Evolutionary conservation across 2,329 filamentous ascomycete species (phyloP).

Genomic region (Aspergillus aculeatinus): DNA sequence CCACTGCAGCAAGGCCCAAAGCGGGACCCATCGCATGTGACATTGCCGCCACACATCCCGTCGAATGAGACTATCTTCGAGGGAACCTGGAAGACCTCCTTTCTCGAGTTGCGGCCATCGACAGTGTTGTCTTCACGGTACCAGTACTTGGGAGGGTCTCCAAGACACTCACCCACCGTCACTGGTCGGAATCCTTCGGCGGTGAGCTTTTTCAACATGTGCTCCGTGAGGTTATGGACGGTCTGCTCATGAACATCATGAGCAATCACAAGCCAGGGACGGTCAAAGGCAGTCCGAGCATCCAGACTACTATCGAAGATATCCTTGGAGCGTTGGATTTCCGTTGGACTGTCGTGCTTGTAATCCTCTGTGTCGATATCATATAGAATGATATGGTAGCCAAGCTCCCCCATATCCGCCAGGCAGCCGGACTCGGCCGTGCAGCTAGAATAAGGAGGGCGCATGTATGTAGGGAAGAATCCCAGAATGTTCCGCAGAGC

Average conservation of each 20-base stretch:
- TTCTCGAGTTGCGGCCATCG: constrained; percentile 20
- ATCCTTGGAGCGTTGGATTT: constrained; percentile 42
- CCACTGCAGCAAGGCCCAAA: constrained; percentile 37
- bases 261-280: constrained; percentile 43
- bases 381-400: constrained; percentile 51
- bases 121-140: constrained; percentile 39
- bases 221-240: constrained; percentile 42
- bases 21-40: constrained; percentile 34
- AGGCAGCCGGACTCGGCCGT: constrained; percentile 38
- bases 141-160: constrained; percentile 40
- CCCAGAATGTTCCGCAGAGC: constrained; percentile 51
- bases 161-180: constrained; percentile 46
- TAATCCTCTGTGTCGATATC: constrained; percentile 52
- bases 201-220: constrained; percentile 37
- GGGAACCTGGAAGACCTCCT: constrained; percentile 13
- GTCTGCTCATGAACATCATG: constrained; percentile 47
- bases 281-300: constrained; percentile 25
- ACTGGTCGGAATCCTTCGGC: constrained; percentile 38
- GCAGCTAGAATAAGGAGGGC: constrained; percentile 51
- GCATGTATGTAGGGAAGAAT: constrained; percentile 54
- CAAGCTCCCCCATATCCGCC: constrained; percentile 45
- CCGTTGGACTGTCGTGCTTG: constrained; percentile 37
- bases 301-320: constrained; percentile 38
- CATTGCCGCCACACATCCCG: constrained; percentile 36
- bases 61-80: constrained; percentile 29